phyloP scores from a whole-genome alignment of 495 filamentous ascomycete species.

The Penicillium paxilli region DNA sequence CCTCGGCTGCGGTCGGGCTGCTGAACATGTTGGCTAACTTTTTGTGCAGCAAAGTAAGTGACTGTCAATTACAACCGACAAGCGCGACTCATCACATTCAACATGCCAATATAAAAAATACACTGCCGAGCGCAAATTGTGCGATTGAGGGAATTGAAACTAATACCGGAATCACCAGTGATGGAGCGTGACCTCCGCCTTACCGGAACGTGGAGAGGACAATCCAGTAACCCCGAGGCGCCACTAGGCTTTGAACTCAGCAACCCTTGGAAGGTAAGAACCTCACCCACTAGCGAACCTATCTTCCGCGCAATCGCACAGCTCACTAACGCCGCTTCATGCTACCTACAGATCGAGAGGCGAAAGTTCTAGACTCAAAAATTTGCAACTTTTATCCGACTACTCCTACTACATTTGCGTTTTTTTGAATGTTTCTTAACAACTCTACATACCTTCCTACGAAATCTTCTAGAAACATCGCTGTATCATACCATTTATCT shows the following conservation, averaged over 20 bases:
- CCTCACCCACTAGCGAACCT: background rate
- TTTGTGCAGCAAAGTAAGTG: conserved; percentile 70
- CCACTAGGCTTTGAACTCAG: conserved; percentile 89
- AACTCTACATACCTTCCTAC: conserved; percentile 29
- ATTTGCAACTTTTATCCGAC: conserved; percentile 27
- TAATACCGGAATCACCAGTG: conserved; percentile 62
- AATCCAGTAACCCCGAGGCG: conserved; percentile 75
- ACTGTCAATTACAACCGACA: background rate
- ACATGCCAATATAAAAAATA: too few relatives aligned
- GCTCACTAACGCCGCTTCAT: conserved; percentile 12
- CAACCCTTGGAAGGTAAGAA: conserved; percentile 87
- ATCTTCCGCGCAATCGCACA: background rate
- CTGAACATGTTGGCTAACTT: conserved; percentile 39
- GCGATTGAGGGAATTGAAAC: background rate
- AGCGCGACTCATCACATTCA: background rate
- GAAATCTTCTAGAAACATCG: conserved; percentile 24
- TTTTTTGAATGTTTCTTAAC: conserved; percentile 16
- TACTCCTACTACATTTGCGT: conserved; percentile 27
- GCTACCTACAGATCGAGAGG: conserved; percentile 38
- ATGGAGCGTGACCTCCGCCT: conserved; percentile 93
- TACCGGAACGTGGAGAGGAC: conserved; percentile 82
- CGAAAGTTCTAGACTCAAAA: conserved; percentile 37
- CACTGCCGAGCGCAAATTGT: too few relatives aligned
- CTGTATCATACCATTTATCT: conserved; percentile 26
- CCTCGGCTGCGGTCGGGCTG: conserved; percentile 35